Base-by-base conservation (phyloP, 805 yeast genomes). In the Nakazawaea sp. region DNA sequence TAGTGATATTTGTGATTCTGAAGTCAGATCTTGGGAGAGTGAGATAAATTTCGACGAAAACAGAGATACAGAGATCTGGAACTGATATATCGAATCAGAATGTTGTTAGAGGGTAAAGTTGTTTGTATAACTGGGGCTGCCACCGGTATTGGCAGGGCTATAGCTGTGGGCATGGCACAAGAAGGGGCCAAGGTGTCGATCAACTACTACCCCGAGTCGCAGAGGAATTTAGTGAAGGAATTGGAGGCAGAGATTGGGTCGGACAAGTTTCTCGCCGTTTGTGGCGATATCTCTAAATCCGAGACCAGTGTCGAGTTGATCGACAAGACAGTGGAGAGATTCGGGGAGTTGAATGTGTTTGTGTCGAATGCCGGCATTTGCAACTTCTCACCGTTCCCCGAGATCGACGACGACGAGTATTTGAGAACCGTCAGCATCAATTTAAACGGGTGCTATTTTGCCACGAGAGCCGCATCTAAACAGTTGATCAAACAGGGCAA, bases 281-380 rank as follows among this genome's bases (percentile, higher is more conserved):
- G 67, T 7, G 74, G 72, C n/a, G 75, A 67, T 42, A 64, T 67
- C 28, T 55, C 66, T 1, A 45, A 49, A 16, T 69, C 69, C 2
- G 57, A 53, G 29, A 64, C 72, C 5, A 53, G 66, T 7, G 40
- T 36, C 5, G 44, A 45, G 2, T 47, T 66, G 10, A 57, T 64
- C 11, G 40, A 40, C 4, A 45, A 50, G 18, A 49, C 64, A 1
- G 68, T 64, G 13, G 56, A 49, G 18, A 42, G 44, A 18, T 68
- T 66, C 46, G 70, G 70, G 4, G 59, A 58, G 39, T 40, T 68
- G 30, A 56, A 67, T 39, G 57, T 61, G 5, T 56, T 65, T 38
- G 69, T 68, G 4, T 62, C 70, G 9, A 68, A 68, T 45, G 73
- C 74, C 10, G 74, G 72, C 9, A 59, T 68, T 25, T 66, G 72